A percentile compares a stretch with the other conserved stretches of the same genome.
These are phyloP conservation scores for Metschnikowia picachoensis DNA, from an alignment of 805 yeast species.

Conservation along the genomic window DNA sequence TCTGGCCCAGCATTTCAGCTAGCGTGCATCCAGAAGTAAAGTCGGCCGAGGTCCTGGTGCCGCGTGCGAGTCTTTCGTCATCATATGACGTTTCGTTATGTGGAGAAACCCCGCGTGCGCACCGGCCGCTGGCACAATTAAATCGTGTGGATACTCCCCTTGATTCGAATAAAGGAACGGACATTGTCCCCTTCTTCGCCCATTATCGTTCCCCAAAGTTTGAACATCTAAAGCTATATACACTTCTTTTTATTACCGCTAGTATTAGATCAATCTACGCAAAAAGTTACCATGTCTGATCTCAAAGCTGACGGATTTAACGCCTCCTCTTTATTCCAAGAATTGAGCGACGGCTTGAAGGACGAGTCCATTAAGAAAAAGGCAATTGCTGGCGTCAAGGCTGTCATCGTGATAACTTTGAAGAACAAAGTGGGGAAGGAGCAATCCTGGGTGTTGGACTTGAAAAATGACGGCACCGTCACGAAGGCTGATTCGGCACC, in stretches of 20 bases:
- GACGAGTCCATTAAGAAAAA: conserved; percentile 33
- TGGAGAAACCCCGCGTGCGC: conserved; percentile 11
- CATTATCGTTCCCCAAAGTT: no score
- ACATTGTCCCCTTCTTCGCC: not conserved
- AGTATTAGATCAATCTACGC: not conserved
- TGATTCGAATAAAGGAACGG: conserved; percentile 2
- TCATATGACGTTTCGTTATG: conserved; percentile 6
- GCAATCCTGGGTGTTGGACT: conserved; percentile 22
- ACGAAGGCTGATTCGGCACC: conserved; percentile 19
- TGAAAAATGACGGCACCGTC: conserved; percentile 18
- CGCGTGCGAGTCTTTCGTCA: not conserved
- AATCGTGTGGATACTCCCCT: conserved; percentile 12
- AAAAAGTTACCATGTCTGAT: conserved; percentile 22
- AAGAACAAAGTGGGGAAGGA: conserved; percentile 23
- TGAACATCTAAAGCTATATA: no score
- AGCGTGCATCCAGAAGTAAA: no score
- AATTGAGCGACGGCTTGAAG: conserved; percentile 36
- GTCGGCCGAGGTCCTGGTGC: conserved; percentile 1
- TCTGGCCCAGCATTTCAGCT: no score
- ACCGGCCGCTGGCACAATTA: conserved; percentile 7
- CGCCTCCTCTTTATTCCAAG: conserved; percentile 40
- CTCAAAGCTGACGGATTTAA: conserved; percentile 38
- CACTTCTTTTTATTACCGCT: no score
- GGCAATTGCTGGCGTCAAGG: conserved; percentile 49
- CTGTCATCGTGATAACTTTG: conserved; percentile 57